phyloP scores from a whole-genome alignment of 129 eudicot species.

The Daucus carota region DNA sequence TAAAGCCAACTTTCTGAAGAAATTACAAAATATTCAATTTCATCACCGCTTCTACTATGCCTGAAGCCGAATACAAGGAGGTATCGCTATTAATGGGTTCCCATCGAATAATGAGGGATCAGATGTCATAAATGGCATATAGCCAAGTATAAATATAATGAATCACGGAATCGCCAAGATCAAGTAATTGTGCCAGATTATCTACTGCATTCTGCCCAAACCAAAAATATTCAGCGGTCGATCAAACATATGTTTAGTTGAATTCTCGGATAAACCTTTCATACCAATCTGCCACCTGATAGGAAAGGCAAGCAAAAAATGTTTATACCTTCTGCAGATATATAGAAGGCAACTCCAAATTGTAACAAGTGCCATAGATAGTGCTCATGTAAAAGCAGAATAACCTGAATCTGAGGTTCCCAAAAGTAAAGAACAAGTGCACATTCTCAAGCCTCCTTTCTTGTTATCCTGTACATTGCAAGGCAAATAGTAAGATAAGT shows the following conservation, averaged over 20 bases:
- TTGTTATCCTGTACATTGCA: slow-evolving; percentile 55
- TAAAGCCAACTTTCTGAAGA: background rate
- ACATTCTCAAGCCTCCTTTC: slow-evolving; percentile 70
- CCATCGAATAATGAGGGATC: background rate
- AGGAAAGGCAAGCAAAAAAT: background rate
- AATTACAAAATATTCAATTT: background rate
- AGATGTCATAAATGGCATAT: background rate
- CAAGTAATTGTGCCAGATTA: background rate
- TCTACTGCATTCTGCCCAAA: background rate
- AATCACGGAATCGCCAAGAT: background rate
- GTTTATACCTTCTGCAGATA: background rate
- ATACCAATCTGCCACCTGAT: no score
- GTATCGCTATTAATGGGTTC: background rate
- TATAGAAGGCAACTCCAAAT: background rate
- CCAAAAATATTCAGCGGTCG: background rate
- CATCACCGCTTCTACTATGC: background rate
- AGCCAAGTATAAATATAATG: background rate
- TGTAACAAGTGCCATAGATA: background rate
- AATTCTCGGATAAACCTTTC: background rate
- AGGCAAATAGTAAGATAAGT: background rate
- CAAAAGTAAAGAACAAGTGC: background rate
- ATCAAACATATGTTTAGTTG: background rate
- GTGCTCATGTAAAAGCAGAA: background rate
- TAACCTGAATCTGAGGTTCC: background rate
- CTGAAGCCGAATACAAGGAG: background rate